Percentiles rank a stretch among this genome's conserved stretches.
Evolutionary conservation across 441 rosid species (phyloP).

Genomic region (Corymbia citriodora): DNA sequence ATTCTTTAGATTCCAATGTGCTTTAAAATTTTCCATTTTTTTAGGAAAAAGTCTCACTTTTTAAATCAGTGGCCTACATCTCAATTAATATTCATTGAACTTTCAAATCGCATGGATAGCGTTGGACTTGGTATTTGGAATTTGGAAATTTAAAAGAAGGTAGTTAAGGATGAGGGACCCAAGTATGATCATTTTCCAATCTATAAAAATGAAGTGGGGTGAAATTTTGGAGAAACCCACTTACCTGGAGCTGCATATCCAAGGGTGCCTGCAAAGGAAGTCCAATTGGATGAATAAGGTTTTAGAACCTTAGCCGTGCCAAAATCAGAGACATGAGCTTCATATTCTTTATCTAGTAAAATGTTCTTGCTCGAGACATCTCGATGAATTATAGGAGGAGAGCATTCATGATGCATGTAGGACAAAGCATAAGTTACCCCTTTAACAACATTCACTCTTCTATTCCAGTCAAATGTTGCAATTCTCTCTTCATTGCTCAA

Average conservation of each 20-base stretch:
- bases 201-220: neutral
- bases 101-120: neutral
- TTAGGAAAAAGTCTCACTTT: neutral
- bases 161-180: neutral
- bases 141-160: neutral
- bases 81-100: neutral
- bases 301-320: neutral
- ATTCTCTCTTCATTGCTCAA: too few species aligned
- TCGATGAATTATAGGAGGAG: neutral
- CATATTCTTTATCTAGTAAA: neutral
- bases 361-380: fast-evolving
- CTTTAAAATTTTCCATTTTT: neutral
- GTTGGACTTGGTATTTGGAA: neutral
- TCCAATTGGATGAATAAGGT: neutral
- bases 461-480: neutral
- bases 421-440: neutral
- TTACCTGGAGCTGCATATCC: neutral
- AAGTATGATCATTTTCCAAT: neutral
- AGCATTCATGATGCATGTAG: neutral
- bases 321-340: neutral
- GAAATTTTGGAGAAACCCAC: neutral
- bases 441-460: neutral
- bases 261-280: neutral
- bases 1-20: neutral
- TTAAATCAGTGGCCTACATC: neutral